Evolutionary conservation across 139 green algal species (phyloP).

Genomic region (Coelastrella sp.): DNA sequence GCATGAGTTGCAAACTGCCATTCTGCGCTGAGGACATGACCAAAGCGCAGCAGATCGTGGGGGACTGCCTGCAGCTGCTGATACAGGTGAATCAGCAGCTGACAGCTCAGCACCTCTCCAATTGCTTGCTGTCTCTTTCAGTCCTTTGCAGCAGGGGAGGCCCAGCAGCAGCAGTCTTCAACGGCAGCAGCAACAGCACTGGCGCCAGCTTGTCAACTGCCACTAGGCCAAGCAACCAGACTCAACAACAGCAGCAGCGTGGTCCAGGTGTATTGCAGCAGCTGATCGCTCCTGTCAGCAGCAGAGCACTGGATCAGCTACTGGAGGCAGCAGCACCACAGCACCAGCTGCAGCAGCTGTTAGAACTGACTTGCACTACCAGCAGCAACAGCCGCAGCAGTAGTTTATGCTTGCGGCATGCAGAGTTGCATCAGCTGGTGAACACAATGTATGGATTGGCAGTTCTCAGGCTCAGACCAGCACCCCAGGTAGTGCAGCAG

Average conservation of each 20-base stretch:
- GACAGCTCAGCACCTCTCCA: conserved; percentile 1
- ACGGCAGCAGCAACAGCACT: conserved; percentile 11
- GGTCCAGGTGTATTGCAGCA: neutral
- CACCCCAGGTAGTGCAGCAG: conserved; percentile 18
- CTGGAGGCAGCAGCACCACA: neutral
- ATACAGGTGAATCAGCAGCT: conserved; percentile 8
- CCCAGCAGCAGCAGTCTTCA: neutral
- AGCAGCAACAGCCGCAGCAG: neutral
- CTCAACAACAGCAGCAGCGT: neutral
- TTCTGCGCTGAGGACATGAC: neutral
- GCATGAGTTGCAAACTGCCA: neutral
- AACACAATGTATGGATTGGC: conserved; percentile 29
- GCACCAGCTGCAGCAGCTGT: neutral
- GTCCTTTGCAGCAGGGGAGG: conserved; percentile 23
- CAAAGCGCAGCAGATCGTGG: conserved; percentile 1
- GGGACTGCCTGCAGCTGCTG: neutral
- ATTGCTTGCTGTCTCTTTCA: conserved; percentile 35
- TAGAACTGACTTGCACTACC: neutral
- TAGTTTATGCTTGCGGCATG: neutral
- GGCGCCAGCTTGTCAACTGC: neutral
- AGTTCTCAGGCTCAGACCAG: conserved; percentile 14
- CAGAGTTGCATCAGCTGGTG: conserved; percentile 14
- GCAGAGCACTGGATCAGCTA: neutral
- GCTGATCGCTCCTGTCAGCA: neutral
- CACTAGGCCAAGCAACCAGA: too few species aligned